Evolutionary conservation across 2,329 filamentous ascomycete genomes (phyloP).

Genomic region (Myriosclerotinia scirpicola): DNA sequence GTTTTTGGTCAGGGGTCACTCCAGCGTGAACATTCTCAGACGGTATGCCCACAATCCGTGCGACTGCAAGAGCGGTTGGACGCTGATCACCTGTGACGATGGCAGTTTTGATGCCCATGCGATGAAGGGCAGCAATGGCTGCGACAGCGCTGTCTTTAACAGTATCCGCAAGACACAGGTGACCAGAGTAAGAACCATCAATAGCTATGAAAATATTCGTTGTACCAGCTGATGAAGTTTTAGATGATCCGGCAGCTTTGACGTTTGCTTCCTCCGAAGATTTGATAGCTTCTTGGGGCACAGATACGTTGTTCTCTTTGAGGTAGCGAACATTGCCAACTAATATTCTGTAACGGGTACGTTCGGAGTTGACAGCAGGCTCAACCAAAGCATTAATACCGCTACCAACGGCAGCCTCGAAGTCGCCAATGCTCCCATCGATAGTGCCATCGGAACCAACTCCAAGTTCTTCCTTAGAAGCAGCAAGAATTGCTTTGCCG

Average conservation of each 20-base stretch:
- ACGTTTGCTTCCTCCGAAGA: slow-evolving; percentile 60
- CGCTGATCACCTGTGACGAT: slow-evolving; percentile 93
- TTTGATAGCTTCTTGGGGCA: slow-evolving; percentile 63
- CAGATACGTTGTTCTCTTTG: slow-evolving; percentile 63
- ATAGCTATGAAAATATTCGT: slow-evolving; percentile 93
- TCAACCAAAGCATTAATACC: slow-evolving; percentile 83
- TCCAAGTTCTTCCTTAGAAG: slow-evolving; percentile 74
- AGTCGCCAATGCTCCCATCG: slow-evolving; percentile 82
- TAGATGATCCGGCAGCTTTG: slow-evolving; percentile 43
- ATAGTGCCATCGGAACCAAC: slow-evolving; percentile 71
- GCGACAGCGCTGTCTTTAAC: slow-evolving; percentile 86
- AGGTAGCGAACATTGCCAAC: slow-evolving; percentile 82
- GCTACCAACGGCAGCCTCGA: slow-evolving; percentile 78
- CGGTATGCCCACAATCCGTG: slow-evolving; percentile 77
- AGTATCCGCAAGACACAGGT: slow-evolving; percentile 81
- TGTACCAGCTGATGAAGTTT: slow-evolving; percentile 59
- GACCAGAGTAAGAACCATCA: slow-evolving; percentile 75
- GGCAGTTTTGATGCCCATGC: slow-evolving; percentile 81
- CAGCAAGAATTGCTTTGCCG: slow-evolving; percentile 78
- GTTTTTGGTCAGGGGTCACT: slow-evolving; percentile 90
- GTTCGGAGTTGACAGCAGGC: slow-evolving; percentile 66
- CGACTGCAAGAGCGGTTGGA: slow-evolving; percentile 80
- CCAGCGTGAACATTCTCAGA: slow-evolving; percentile 75
- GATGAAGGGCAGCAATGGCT: slow-evolving; percentile 76
- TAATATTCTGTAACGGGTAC: slow-evolving; percentile 72